phyloP scores from a whole-genome alignment of 2,329 filamentous ascomycete genomes.

The Lasiodiplodia citricola region DNA sequence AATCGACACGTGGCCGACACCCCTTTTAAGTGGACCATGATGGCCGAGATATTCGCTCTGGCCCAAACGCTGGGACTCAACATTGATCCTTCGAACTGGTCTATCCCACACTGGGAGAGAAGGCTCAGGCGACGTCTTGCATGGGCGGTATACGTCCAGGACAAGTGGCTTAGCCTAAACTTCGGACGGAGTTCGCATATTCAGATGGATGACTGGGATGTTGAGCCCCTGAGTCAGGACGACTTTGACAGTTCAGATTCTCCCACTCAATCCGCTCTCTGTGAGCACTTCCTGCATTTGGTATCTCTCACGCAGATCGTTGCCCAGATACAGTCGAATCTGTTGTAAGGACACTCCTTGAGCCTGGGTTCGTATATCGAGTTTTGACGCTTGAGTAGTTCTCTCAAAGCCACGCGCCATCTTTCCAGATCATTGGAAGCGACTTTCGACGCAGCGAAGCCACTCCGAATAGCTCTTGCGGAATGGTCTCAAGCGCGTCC shows the following conservation, averaged over 20 bases:
- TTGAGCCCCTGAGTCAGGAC: conserved; percentile 25
- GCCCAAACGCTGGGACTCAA: conserved; percentile 47
- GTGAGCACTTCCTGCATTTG: conserved; percentile 57
- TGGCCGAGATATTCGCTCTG: conserved; percentile 44
- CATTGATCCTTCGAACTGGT: conserved; percentile 66
- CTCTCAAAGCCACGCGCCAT: conserved; percentile 37
- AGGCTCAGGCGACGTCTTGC: conserved; percentile 66
- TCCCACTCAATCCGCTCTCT: background rate
- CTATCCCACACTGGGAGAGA: conserved; percentile 67
- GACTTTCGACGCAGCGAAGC: conserved; percentile 55
- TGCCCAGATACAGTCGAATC: conserved; percentile 55
- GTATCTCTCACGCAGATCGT: conserved; percentile 58
- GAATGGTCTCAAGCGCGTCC: conserved; percentile 57
- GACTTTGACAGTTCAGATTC: background rate
- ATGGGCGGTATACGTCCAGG: conserved; percentile 70
- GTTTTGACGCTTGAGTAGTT: conserved; percentile 23
- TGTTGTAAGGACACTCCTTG: conserved; percentile 30
- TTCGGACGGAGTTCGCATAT: conserved; percentile 65
- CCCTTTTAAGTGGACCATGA: conserved; percentile 42
- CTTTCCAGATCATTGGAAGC: conserved; percentile 53
- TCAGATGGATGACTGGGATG: conserved; percentile 46
- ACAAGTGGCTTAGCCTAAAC: conserved; percentile 65
- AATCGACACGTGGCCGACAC: conserved; percentile 41
- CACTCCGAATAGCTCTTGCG: conserved; percentile 55
- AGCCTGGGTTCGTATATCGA: background rate